phyloP scores from a whole-genome alignment of 768 basidiomycete genomes.

The Pulveroboletus sp. region DNA sequence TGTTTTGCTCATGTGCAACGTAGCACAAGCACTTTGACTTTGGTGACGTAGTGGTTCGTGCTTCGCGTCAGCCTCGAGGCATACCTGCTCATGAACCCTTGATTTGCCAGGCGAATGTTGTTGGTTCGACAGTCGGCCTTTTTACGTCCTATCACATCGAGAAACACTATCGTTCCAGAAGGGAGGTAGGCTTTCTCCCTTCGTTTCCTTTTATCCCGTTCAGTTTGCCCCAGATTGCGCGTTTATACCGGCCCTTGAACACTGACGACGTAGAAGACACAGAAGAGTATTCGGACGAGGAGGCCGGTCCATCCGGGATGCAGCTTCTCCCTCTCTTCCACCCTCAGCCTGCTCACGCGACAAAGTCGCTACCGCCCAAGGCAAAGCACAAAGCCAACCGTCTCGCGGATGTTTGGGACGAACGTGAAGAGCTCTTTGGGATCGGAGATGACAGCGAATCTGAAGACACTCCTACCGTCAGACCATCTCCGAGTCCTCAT shows the following conservation, averaged over 20 bases:
- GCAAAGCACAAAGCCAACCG: slow-evolving; percentile 33
- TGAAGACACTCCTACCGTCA: slow-evolving; percentile 35
- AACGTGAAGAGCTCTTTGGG: slow-evolving; percentile 72
- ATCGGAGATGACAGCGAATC: slow-evolving; percentile 64
- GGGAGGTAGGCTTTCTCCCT: slow-evolving; percentile 52
- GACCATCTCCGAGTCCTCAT: slow-evolving; percentile 4
- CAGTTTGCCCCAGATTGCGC: slow-evolving; percentile 53
- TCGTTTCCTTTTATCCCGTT: background rate
- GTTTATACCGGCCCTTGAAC: slow-evolving; percentile 72
- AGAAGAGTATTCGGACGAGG: slow-evolving; percentile 45
- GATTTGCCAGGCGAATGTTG: slow-evolving; percentile 63
- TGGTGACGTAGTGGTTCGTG: slow-evolving; percentile 66
- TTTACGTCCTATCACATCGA: slow-evolving; percentile 67
- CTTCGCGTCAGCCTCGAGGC: slow-evolving; percentile 10
- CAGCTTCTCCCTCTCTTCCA: slow-evolving; percentile 59
- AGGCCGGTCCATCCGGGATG: slow-evolving; percentile 42
- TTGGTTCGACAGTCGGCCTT: slow-evolving; percentile 71
- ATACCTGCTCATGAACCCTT: slow-evolving; percentile 6
- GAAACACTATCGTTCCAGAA: slow-evolving; percentile 70
- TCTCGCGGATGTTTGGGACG: slow-evolving; percentile 71
- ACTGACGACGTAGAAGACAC: slow-evolving; percentile 50
- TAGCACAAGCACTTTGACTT: slow-evolving; percentile 72
- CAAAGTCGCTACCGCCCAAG: slow-evolving; percentile 26
- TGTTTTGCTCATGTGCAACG: slow-evolving; percentile 1
- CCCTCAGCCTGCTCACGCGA: slow-evolving; percentile 8